A percentile compares a stretch with the other conserved stretches of the same genome.
Evolutionary conservation across 2,329 filamentous ascomycete genomes (phyloP).

Genomic region (Talaromyces sp.): DNA sequence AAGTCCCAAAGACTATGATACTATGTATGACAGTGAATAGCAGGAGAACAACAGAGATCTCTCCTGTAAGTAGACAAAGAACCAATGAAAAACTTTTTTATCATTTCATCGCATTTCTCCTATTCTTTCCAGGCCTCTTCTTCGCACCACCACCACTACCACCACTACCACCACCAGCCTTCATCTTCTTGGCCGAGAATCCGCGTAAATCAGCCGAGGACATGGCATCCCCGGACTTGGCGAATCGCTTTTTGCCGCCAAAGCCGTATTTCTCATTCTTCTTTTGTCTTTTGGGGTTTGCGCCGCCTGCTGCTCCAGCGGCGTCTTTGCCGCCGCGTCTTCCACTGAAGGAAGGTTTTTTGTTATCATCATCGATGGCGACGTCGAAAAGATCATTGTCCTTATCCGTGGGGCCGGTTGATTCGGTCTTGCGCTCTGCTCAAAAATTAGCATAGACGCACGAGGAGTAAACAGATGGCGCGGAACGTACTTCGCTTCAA

Average conservation of each 20-base stretch:
- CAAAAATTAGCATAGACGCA: not conserved
- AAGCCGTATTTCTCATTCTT: constrained; percentile 94
- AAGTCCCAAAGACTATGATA: not conserved
- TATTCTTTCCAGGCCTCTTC: constrained; percentile 52
- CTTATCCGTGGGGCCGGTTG: constrained; percentile 57
- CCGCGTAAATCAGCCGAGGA: constrained; percentile 76
- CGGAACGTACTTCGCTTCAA: constrained; percentile 85
- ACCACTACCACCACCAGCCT: constrained; percentile 53
- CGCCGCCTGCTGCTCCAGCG: constrained; percentile 25
- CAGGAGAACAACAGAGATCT: not conserved
- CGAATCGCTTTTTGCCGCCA: constrained; percentile 88
- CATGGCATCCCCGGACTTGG: constrained; percentile 83
- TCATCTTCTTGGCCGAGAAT: constrained; percentile 85
- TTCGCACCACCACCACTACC: constrained; percentile 31
- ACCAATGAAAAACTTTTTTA: not conserved
- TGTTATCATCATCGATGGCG: constrained; percentile 66
- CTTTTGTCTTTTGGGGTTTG: constrained; percentile 71
- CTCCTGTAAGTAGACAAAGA: not conserved
- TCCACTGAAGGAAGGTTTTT: constrained; percentile 32
- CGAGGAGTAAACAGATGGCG: not conserved
- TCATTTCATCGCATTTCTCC: constrained; percentile 35
- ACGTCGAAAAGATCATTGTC: constrained; percentile 91
- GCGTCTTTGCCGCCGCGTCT: constrained; percentile 32
- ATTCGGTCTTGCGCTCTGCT: constrained; percentile 71
- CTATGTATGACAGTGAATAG: constrained; percentile 8